Evolutionary conservation across 202 grass and related monocot species (phyloP).

Genomic region (Panicum virgatum): DNA sequence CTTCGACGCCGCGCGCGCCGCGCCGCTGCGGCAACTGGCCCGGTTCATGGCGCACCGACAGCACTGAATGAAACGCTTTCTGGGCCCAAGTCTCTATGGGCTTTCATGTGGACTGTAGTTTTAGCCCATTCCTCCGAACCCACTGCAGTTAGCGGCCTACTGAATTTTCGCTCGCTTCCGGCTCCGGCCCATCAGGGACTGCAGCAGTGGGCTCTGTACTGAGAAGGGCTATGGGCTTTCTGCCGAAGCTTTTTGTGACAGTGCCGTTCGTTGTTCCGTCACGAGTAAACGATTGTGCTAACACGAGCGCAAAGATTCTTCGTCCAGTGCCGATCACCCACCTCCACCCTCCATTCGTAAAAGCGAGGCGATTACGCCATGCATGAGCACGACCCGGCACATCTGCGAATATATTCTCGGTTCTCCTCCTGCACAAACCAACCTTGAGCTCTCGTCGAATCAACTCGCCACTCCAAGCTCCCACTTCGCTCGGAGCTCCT

Average conservation of each 20-base stretch:
- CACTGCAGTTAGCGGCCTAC: background rate
- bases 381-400: conserved; percentile 2
- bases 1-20: conserved; percentile 27
- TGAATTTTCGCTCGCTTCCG: background rate
- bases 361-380: conserved; percentile 17
- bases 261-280: background rate
- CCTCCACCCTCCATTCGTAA: conserved; percentile 22
- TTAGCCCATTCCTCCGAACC: background rate
- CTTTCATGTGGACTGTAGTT: background rate
- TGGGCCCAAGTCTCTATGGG: background rate
- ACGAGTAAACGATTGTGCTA: background rate
- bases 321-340: background rate
- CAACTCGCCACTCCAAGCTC: background rate
- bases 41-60: conserved; percentile 46
- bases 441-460: background rate
- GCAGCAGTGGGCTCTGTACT: too few species aligned
- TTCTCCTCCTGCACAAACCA: conserved; percentile 24
- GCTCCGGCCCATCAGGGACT: background rate
- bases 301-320: conserved; percentile 34
- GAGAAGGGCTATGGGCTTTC: too few species aligned
- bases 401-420: conserved; percentile 48
- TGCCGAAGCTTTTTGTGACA: background rate
- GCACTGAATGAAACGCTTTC: too few species aligned
- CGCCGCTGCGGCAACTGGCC: conserved; percentile 51
- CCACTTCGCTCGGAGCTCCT: background rate